Evolutionary conservation across 371 early-diverging fungal genomes (phyloP), one percentile per base, ranked within the genome.

Genomic region (Racocetra persica): DNA sequence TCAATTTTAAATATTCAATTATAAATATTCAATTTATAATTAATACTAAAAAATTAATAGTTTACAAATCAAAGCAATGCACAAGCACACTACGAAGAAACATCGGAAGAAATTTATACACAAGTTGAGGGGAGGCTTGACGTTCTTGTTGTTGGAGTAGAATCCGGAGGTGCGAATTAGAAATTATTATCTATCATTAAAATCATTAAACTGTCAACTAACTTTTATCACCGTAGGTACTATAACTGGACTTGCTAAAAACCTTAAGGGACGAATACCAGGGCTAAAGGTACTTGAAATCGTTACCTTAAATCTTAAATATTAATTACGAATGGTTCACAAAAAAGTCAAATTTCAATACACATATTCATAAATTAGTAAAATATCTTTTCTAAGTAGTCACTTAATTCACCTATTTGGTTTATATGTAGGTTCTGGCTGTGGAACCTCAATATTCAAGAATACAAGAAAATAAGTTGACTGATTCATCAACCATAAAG

Each of bases 391-490:
- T 32, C 4, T 2, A 32, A 32, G 32, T 32, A 32, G 32, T 32
- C 32, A 32, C 32, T 32, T 45, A 45, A 45, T 45, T 8, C 45
- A 45, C 45, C 45, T 45, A 32, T 32, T 32, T 32, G 10, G 10
- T 45, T 8, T 45, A 10, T 32, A 36, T 38, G 32, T 84, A 89
- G 86, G 84, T 91, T 0, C 83, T 93, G 80, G 95, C 92, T 52
- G 94, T 94, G 6, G 94, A 93, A 82, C 95, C 95, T 11, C 82
- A 85, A 20, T 89, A 91, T 74, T 93, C 93, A 18, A 87, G 87
- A 13, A 84, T 93, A 14, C 86, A 85, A 73, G 84, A 83, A 67
- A 84, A 77, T 4, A 82, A 63, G 11, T 22, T 72, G 13, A 52
- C 55, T 20, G 69, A 55, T 38, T 63, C 26, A 18, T 59, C 66